Conservation (phyloP, 2,329 filamentous ascomycete species). For the Aphanoascus verrucosus region DNA sequence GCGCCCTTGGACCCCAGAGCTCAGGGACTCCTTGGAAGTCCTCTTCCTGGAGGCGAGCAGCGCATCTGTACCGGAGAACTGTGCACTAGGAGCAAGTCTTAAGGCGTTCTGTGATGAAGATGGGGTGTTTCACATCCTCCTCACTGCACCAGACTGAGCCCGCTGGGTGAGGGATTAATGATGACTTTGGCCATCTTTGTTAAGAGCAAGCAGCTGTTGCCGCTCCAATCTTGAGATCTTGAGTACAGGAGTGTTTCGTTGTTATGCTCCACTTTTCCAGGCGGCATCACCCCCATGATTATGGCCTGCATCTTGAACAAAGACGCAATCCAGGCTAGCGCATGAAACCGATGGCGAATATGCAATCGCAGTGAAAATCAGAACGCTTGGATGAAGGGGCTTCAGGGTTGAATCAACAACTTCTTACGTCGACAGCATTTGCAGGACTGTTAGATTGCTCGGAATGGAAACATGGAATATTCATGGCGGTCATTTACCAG, state of each 20-base stretch:
- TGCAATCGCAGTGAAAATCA: background rate
- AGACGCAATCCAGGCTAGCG: background rate
- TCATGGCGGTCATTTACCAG: background rate
- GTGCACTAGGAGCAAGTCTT: background rate
- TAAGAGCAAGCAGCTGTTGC: background rate
- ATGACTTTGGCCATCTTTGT: background rate
- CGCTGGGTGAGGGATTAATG: conserved; percentile 7
- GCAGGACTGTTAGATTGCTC: background rate
- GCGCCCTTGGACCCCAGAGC: background rate
- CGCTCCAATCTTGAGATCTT: background rate
- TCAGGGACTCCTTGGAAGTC: background rate
- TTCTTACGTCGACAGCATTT: background rate
- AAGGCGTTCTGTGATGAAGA: background rate
- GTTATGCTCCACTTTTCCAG: conserved; percentile 1
- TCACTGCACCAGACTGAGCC: background rate
- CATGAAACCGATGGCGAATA: background rate
- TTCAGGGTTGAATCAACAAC: background rate
- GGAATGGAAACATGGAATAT: background rate
- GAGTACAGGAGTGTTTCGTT: background rate
- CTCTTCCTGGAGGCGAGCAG: background rate
- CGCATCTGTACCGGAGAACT: background rate
- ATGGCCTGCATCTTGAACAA: background rate
- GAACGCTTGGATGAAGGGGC: background rate
- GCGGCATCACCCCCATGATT: background rate
- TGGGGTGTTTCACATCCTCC: conserved; percentile 6